Base-by-base conservation (phyloP, 805 yeast genomes). In the Yamadazyma philogaea region DNA sequence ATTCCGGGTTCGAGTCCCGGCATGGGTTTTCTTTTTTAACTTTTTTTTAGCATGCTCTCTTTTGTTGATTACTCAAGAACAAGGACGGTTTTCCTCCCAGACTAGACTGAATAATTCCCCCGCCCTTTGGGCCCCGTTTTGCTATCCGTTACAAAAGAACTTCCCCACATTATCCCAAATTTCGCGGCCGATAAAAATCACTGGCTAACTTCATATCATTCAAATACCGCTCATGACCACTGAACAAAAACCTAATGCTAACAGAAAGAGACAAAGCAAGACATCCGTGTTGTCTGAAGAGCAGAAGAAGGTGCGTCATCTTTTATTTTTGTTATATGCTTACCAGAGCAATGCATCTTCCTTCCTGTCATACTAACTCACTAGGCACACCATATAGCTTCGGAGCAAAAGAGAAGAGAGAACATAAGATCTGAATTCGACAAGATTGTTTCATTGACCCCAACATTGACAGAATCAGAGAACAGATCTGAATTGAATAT, bases 361-460 rank as follows among this genome's bases (percentile, higher is more conserved):
- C 34, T 16, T 18, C 11, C 19, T n/a, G 12, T 22, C 16, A 28
- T 35, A 81, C 37, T 34, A 34, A 34, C 19, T 15, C 17, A 11
- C 11, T 33, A 82, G 80, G 82, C 82, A 4, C 86, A 83, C 51
- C 95, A 86, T 55, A 84, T 87, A 6, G 86, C 86, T 4, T 82
- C 90, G 0, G 98, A 90, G 58, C 90, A 88, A 59, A 85, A 84
- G 55, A 72, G 98, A 53, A 71, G 98, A 47, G 87, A 82, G 50
- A 87, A 90, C 32, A 87, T 91, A 17, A 70, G 97, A 34, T 77
- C 81, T 7, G 90, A 88, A 7, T 90, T 87, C 55, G 95, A 86
- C 53, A 76, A 75, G 42, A 70, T 90, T 17, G 90, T 89, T 0
- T 70, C 74, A 1, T 60, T 87, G 7, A 88, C 93, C 1, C 97